These are phyloP conservation scores for Retiboletus flavoniger DNA, from an alignment of 1,284 basidiomycete species.

Conservation along the genomic window DNA sequence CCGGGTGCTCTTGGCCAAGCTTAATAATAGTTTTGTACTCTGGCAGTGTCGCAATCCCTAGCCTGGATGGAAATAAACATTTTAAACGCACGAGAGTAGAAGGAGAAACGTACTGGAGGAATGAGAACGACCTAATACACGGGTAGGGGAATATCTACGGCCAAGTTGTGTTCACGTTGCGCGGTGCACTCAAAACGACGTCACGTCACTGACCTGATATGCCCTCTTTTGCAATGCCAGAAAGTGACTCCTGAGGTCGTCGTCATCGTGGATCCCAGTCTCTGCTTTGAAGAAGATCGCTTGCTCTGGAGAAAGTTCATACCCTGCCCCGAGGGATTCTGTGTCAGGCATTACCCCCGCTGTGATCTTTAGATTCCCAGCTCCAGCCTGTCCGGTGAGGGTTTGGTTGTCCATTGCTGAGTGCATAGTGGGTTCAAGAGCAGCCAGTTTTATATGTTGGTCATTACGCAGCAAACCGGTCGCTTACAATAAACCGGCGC, in stretches of 20 bases:
- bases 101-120: conserved; percentile 16
- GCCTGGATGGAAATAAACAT: conserved; percentile 6
- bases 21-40: conserved; percentile 19
- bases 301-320: conserved; percentile 21
- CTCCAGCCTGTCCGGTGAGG: neutral
- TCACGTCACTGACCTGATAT: conserved; percentile 13
- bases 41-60: conserved; percentile 13
- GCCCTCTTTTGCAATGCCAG: conserved; percentile 20
- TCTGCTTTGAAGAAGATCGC: conserved; percentile 25
- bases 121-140: conserved; percentile 18
- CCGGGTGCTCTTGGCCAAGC: conserved; percentile 21
- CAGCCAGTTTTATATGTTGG: conserved; percentile 3
- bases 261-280: conserved; percentile 21
- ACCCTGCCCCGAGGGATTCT: conserved; percentile 2
- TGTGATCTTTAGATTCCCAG: conserved; percentile 4
- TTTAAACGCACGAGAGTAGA: rapidly evolving
- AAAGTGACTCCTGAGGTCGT: conserved; percentile 21
- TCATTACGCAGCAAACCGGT: neutral
- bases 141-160: conserved; percentile 22
- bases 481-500: too few relatives aligned
- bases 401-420: conserved; percentile 8
- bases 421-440: too few relatives aligned
- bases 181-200: too few relatives aligned
- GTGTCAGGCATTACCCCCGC: neutral
- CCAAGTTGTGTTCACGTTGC: neutral